Conservation (phyloP, 2,329 filamentous ascomycete genomes). For the Aureobasidium subglaciale region DNA sequence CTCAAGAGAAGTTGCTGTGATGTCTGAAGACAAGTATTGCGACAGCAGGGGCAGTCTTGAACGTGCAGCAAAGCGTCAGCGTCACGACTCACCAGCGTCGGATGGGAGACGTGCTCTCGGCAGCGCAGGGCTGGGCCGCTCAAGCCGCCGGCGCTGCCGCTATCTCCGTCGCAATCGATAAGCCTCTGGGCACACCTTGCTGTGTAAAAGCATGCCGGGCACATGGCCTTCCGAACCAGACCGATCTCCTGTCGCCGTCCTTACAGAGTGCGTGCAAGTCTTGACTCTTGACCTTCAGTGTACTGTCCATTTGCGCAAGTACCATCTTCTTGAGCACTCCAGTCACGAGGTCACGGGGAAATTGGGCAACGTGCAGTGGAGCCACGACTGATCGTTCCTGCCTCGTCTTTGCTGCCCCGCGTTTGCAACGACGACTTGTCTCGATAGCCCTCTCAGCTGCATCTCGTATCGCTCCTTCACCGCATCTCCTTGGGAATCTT, state of each 20-base stretch:
- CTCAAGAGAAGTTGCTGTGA: background rate
- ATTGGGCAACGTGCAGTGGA: background rate
- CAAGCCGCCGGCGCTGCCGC: background rate
- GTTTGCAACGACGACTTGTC: background rate
- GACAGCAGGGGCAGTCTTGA: background rate
- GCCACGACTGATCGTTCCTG: constrained; percentile 1
- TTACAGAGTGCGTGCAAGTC: background rate
- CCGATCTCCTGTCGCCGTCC: background rate
- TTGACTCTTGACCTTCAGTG: no score
- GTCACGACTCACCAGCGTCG: constrained; percentile 2
- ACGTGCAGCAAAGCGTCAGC: background rate
- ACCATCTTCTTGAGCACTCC: no score
- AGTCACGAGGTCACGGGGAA: background rate
- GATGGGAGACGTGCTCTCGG: constrained; percentile 1
- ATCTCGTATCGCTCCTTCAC: background rate
- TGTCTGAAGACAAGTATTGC: background rate
- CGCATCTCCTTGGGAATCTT: no score
- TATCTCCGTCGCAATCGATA: background rate
- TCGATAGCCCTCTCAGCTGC: background rate
- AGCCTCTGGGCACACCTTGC: background rate
- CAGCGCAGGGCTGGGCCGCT: background rate
- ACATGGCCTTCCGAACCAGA: background rate
- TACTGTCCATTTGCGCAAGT: no score
- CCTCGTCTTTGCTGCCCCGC: constrained; percentile 8
- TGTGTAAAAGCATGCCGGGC: background rate